These are phyloP conservation scores for Psilocybe subaeruginosa DNA, from an alignment of 768 basidiomycete genomes.

Conservation along the genomic window DNA sequence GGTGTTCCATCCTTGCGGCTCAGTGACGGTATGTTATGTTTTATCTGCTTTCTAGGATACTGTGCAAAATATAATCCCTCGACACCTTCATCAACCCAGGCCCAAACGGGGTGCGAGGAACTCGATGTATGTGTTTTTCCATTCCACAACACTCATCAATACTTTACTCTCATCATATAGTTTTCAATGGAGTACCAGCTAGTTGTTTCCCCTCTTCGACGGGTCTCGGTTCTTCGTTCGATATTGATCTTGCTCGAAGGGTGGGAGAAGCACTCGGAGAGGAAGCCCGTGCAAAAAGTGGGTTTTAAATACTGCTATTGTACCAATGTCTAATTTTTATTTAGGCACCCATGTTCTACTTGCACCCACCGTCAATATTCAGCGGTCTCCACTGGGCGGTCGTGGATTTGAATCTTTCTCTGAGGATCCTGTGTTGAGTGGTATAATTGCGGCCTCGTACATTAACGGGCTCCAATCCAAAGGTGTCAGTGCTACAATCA, in stretches of 20 bases:
- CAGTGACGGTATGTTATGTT: conserved; percentile 43
- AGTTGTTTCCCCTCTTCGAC: conserved; percentile 63
- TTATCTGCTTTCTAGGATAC: background rate
- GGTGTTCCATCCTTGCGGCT: conserved; percentile 45
- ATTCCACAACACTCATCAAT: conserved; percentile 39
- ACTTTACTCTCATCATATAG: conserved; percentile 32
- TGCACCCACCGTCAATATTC: conserved; percentile 69
- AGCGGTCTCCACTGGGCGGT: conserved; percentile 59
- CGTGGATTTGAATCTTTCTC: conserved; percentile 66
- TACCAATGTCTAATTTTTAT: background rate
- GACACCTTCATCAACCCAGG: conserved; percentile 26
- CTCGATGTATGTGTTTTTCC: conserved; percentile 37
- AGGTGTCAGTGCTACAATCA: conserved; percentile 63
- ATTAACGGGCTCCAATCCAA: conserved; percentile 63
- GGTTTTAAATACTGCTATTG: background rate
- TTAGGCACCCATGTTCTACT: conserved; percentile 50
- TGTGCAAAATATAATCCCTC: too few species aligned
- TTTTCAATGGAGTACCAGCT: conserved; percentile 58
- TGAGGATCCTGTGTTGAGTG: conserved; percentile 62
- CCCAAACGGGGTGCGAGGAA: conserved; percentile 53
- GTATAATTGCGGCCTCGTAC: conserved; percentile 60
- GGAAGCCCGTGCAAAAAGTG: conserved; percentile 54
- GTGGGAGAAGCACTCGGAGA: conserved; percentile 57
- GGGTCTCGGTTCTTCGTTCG: conserved; percentile 59
- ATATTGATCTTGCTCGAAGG: conserved; percentile 46